Conservation (phyloP, 2,329 filamentous ascomycete genomes). For the Elsinoe perseae region DNA sequence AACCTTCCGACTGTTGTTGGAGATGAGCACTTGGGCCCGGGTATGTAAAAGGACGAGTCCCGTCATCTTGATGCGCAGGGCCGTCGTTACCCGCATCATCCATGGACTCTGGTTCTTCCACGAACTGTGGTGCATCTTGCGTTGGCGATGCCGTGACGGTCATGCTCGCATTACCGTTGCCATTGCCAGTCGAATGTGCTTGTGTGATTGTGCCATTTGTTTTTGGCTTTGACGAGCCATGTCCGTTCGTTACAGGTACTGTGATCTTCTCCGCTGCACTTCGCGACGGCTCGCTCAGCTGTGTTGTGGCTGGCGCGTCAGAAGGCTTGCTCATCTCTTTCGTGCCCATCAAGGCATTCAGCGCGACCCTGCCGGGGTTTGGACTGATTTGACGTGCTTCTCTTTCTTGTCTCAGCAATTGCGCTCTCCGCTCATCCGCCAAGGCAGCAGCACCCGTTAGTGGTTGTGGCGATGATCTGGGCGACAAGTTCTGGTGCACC, state of each 20-base stretch:
- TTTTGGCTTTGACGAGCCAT: constrained; percentile 1
- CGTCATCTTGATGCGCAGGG: constrained; percentile 25
- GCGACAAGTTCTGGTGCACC: constrained; percentile 33
- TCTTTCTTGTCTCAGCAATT: constrained; percentile 31
- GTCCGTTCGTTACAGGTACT: constrained; percentile 36
- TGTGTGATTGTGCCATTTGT: constrained; percentile 10
- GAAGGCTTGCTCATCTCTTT: constrained; percentile 37
- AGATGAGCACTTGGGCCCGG: constrained; percentile 46
- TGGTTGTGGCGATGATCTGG: constrained; percentile 34
- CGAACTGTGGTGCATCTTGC: constrained; percentile 25
- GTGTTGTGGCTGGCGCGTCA: constrained; percentile 37
- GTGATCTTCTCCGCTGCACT: constrained; percentile 42
- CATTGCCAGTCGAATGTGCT: background rate
- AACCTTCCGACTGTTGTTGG: constrained; percentile 40
- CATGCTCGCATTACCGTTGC: constrained; percentile 21
- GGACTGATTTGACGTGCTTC: constrained; percentile 39
- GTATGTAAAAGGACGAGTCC: constrained; percentile 55
- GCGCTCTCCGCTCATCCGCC: constrained; percentile 40
- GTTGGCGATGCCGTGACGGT: constrained; percentile 46
- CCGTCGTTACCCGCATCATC: constrained; percentile 24
- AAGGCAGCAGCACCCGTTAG: constrained; percentile 43
- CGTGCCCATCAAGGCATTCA: constrained; percentile 37
- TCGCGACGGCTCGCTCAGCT: constrained; percentile 43
- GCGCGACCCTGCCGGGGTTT: constrained; percentile 39
- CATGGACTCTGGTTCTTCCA: constrained; percentile 30